Conservation (phyloP, 805 yeast species). For the Jamesozyma rosinii region DNA sequence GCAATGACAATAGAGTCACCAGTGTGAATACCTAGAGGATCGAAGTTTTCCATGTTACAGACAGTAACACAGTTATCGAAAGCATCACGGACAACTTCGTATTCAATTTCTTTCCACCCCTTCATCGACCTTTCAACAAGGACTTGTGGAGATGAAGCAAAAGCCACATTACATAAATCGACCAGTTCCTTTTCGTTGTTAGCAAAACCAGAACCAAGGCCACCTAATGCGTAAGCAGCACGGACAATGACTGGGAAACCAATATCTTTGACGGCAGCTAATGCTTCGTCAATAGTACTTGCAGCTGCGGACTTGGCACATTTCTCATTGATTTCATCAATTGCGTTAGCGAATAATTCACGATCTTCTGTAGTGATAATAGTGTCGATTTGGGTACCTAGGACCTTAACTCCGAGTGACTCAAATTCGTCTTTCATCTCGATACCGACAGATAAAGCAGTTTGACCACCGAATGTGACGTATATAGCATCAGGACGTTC, state of each 20-base stretch:
- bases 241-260: slow-evolving; percentile 94
- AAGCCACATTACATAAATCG: slow-evolving; percentile 80
- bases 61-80: slow-evolving; percentile 96
- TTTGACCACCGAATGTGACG: slow-evolving; percentile 97
- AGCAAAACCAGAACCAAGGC: slow-evolving; percentile 96
- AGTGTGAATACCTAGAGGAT: slow-evolving; percentile 96
- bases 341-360: slow-evolving; percentile 86
- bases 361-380: slow-evolving; percentile 97
- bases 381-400: slow-evolving; percentile 95
- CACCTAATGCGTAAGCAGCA: slow-evolving; percentile 96
- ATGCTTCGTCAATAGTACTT: slow-evolving; percentile 67
- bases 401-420: slow-evolving; percentile 75
- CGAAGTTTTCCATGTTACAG: slow-evolving; percentile 98
- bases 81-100: slow-evolving; percentile 97
- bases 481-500: slow-evolving; percentile 97
- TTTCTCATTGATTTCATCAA: slow-evolving; percentile 91
- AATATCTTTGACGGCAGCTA: slow-evolving; percentile 72
- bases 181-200: slow-evolving; percentile 74
- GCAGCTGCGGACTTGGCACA: slow-evolving; percentile 93
- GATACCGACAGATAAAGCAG: slow-evolving; percentile 94
- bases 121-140: slow-evolving; percentile 93
- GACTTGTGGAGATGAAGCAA: slow-evolving; percentile 93
- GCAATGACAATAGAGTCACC: slow-evolving; percentile 99
- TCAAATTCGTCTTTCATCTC: slow-evolving; percentile 92
- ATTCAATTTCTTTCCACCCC: slow-evolving; percentile 99